Base-by-base conservation (phyloP, 768 basidiomycete species). In the Hericium erinaceus region DNA sequence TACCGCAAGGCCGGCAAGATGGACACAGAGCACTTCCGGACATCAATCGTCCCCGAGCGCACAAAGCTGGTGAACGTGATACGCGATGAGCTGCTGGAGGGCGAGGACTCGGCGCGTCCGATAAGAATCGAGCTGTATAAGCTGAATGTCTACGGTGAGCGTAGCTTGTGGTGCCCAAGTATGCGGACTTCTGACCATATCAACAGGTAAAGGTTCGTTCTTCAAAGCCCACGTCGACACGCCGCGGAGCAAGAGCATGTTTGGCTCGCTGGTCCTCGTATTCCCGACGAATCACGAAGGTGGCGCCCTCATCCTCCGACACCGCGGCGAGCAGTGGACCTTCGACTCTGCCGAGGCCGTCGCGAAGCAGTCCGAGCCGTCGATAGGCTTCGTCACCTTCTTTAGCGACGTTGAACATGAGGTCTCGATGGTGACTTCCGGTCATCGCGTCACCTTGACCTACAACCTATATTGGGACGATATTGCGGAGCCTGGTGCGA, bases 221-320 rank as follows among this genome's bases (percentile, higher is more conserved):
- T 81, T 80, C 70, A 78, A 78, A 59, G 39, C 74, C 2, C 80
- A 80, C 61, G 69, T 74, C 44, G 80, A 80, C 56, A 80, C 79
- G 0, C 77, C 77, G 4, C 72, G 74, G 8, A 63, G 66, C 6
- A 66, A 69, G 8, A 61, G 62, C 26, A 80, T 81, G 74, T 75
- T 83, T 40, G 80, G 76, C 1, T 80, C 80, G 2, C 71, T 83
- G 9, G 75, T 82, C 2, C 61, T 82, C 38, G 71, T 77, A 15
- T 72, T 80, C 53, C 79, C 80, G 15, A 75, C 75, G 0, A 20
- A 61, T 0, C 75, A 81, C 60, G 67, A 76, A 56, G 80, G 79
- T 1, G 80, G 80, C 3, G 20, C 39, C 16, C 70, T 79, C 15
- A 53, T 69, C 2, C 66, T 83, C 2, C 71, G 70, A 9, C 68